Conservation (phyloP, 495 filamentous ascomycete species). For the Xylaria flabelliformis region DNA sequence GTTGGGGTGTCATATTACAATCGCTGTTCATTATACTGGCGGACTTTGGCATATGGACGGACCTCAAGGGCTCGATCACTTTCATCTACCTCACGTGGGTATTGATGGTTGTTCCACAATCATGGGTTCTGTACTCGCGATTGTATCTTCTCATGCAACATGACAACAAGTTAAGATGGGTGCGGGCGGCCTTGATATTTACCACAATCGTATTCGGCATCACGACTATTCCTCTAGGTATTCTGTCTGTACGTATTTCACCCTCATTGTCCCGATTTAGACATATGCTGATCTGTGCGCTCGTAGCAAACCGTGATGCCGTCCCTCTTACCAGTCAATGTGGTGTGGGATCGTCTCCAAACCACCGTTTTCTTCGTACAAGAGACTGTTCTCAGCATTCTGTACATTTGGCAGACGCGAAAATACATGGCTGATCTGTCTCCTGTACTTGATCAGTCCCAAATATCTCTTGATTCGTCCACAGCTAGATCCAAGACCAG, state of each 20-base stretch:
- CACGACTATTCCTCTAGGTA: conserved; percentile 48
- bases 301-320: conserved; percentile 24
- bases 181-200: conserved; percentile 34
- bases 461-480: conserved; percentile 44
- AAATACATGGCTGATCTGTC: conserved; percentile 39
- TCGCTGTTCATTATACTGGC: conserved; percentile 47
- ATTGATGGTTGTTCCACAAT: conserved; percentile 43
- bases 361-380: conserved; percentile 50
- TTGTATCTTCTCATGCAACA: conserved; percentile 46
- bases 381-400: conserved; percentile 42
- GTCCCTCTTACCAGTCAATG: conserved; percentile 28
- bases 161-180: conserved; percentile 31
- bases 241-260: conserved; percentile 32
- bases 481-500: neutral
- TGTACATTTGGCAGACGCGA: conserved; percentile 50
- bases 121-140: conserved; percentile 49
- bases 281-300: conserved; percentile 22
- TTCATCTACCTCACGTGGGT: conserved; percentile 44
- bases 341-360: conserved; percentile 45
- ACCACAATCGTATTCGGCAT: conserved; percentile 39
- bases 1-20: conserved; percentile 51
- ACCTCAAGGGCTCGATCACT: conserved; percentile 37
- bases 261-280: conserved; percentile 27
- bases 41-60: conserved; percentile 39
- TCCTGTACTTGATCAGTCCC: conserved; percentile 39